Base-by-base conservation (phyloP, 495 filamentous ascomycete species). In the Aspergillus coremiiformis region DNA sequence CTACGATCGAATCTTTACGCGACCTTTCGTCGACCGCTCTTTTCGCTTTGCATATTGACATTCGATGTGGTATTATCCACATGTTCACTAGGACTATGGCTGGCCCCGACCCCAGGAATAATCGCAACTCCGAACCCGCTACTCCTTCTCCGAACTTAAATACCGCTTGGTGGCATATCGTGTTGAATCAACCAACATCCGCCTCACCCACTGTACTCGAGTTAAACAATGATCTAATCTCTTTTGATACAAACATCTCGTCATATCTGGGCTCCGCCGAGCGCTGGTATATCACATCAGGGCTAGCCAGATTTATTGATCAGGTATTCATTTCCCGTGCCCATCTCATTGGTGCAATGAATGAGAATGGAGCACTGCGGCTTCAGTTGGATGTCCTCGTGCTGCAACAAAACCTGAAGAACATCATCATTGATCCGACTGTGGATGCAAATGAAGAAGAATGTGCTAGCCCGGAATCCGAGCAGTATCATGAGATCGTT, bases 331-430 rank as follows among this genome's bases (percentile, higher is more conserved):
- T 90, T 19, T 64, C 78, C n/a, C 80, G 83, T 57, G 80, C 80
- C 9, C 68, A 66, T 10, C 73, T 75, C 51, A 84, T 90, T 42
- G 78, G 79, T 29, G 78, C 77, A 2, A 84, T 94, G 78, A 91
- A 94, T 54, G 69, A 70, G 29, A 77, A 84, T 50, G 93, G 94
- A 14, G 87, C 84, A 55, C 77, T 81, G 19, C 79, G 89, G 6
- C 86, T 97, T 75, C 84, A 88, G 59, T 78, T 96, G 24, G 94
- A 97, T 61, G 88, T 97, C 41, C 75, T 95, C 8, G 93, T 98
- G 42, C 71, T 98, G 24, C 91, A 96, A 62, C 94, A 97, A 58
- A 95, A 95, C 56, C 78, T 98, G 47, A 94, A 91, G 68, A 93
- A 93, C 48, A 85, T 98, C 52, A 89, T 74, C 45, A 60, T 71